phyloP scores from a whole-genome alignment of 192 early-diverging fungal species.

The Coemansia biformis region DNA sequence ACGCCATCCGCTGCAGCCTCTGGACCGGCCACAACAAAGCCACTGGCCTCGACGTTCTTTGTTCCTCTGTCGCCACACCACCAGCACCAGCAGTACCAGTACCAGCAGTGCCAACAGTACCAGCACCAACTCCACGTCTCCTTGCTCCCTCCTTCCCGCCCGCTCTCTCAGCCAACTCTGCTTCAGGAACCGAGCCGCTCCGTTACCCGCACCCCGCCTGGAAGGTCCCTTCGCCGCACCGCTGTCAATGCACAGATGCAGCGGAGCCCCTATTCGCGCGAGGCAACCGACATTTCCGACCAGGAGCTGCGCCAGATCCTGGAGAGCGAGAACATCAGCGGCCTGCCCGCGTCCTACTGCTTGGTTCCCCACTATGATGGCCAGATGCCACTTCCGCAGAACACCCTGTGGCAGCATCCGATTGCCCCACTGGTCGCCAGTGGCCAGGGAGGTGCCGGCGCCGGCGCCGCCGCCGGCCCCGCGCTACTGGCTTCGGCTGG shows the following conservation, averaged over 20 bases:
- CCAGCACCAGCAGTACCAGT: too few relatives aligned
- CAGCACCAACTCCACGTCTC: constrained; percentile 4
- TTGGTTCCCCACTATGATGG: constrained; percentile 44
- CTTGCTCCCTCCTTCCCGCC: constrained; percentile 17
- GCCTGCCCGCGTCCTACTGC: constrained; percentile 42
- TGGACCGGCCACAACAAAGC: constrained; percentile 24
- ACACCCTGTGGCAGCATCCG: constrained; percentile 16
- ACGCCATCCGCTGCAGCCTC: constrained; percentile 25
- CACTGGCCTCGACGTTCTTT: constrained; percentile 26
- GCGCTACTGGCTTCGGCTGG: neutral
- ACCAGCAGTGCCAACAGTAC: too few relatives aligned
- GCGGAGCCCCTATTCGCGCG: constrained; percentile 45
- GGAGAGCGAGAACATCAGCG: constrained; percentile 51
- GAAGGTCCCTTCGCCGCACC: constrained; percentile 27
- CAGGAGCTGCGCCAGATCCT: constrained; percentile 51
- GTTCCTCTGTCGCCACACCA: constrained; percentile 16
- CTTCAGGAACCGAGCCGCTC: constrained; percentile 19
- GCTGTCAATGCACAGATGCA: constrained; percentile 43
- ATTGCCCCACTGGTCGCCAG: too few relatives aligned
- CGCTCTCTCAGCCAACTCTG: constrained; percentile 17
- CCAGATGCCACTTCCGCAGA: constrained; percentile 23
- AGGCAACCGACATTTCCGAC: constrained; percentile 50
- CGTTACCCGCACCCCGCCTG: constrained; percentile 22
- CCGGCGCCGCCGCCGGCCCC: neutral
- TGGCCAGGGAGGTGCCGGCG: too few relatives aligned